Conservation (phyloP, 2,329 filamentous ascomycete genomes). For the Paradendryphiella salina region DNA sequence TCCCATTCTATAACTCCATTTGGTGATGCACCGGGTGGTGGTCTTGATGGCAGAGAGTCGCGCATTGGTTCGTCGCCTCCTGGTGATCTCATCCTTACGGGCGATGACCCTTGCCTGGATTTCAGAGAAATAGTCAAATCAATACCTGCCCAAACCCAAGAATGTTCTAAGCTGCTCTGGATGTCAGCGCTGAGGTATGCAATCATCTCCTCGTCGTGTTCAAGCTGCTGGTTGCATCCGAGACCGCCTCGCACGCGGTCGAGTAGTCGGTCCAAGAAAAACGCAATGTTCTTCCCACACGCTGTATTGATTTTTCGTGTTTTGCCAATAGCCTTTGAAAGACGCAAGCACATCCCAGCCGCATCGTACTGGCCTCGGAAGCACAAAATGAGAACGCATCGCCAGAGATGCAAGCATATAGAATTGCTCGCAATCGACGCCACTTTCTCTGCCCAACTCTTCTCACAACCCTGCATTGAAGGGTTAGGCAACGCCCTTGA, state of each 20-base stretch:
- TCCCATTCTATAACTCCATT: constrained; percentile 71
- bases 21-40: constrained; percentile 57
- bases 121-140: constrained; percentile 37
- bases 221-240: constrained; percentile 48
- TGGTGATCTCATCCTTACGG: constrained; percentile 15
- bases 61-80: constrained; percentile 35
- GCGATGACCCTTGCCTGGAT: constrained; percentile 11
- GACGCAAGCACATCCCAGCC: constrained; percentile 73
- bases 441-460: constrained; percentile 59
- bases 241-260: constrained; percentile 56
- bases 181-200: constrained; percentile 85
- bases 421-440: constrained; percentile 72
- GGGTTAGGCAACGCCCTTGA: constrained; percentile 63
- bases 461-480: constrained; percentile 30
- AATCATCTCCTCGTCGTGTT: constrained; percentile 82
- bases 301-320: constrained; percentile 71
- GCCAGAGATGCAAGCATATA: constrained; percentile 82
- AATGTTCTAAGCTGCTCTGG: constrained; percentile 74
- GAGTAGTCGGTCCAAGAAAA: constrained; percentile 73
- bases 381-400: constrained; percentile 78
- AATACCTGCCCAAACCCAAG: constrained; percentile 75
- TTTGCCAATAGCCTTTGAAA: constrained; percentile 71
- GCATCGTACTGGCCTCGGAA: constrained; percentile 72
- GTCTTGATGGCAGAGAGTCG: constrained; percentile 53
- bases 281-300: constrained; percentile 79